phyloP scores from a whole-genome alignment of 148 eudicot genomes.

The Rhododendron williamsianum region DNA sequence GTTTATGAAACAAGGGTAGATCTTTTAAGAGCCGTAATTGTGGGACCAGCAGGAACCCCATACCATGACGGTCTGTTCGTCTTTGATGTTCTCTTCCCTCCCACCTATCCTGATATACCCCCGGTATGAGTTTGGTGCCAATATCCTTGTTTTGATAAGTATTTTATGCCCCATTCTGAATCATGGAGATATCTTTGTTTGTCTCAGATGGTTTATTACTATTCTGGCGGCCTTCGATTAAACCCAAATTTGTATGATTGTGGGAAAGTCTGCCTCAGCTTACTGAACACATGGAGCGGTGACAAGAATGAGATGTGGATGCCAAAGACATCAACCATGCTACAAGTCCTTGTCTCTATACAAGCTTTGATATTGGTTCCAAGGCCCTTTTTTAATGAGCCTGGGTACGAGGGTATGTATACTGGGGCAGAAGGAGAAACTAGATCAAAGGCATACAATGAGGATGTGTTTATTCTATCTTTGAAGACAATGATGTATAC shows the following conservation, averaged over 20 bases:
- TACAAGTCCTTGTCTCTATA: conserved; percentile 87
- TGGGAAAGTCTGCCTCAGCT: conserved; percentile 93
- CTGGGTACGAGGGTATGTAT: conserved; percentile 46
- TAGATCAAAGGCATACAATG: conserved; percentile 49
- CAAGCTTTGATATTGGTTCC: conserved; percentile 76
- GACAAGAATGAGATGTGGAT: conserved; percentile 60
- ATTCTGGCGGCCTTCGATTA: conserved; percentile 76
- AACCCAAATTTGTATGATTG: conserved; percentile 84
- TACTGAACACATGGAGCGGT: conserved; percentile 84
- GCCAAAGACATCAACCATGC: conserved; percentile 72
- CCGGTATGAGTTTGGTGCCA: conserved; percentile 42
- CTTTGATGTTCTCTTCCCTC: conserved; percentile 64
- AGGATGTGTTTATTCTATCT: conserved; percentile 49
- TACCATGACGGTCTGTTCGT: conserved; percentile 83
- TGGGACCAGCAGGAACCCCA: conserved; percentile 79
- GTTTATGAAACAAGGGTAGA: conserved; percentile 68
- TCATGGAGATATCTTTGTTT: not conserved
- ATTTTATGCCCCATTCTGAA: not conserved
- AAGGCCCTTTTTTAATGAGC: conserved; percentile 83
- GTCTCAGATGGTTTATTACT: conserved; percentile 59
- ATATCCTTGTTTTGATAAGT: not conserved
- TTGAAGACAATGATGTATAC: conserved; percentile 69
- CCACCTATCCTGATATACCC: conserved; percentile 56
- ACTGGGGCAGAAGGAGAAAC: conserved; percentile 36
- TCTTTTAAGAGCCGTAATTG: conserved; percentile 68